Conservation (phyloP, 106 monocot species). For the Dendrobium officinale region DNA sequence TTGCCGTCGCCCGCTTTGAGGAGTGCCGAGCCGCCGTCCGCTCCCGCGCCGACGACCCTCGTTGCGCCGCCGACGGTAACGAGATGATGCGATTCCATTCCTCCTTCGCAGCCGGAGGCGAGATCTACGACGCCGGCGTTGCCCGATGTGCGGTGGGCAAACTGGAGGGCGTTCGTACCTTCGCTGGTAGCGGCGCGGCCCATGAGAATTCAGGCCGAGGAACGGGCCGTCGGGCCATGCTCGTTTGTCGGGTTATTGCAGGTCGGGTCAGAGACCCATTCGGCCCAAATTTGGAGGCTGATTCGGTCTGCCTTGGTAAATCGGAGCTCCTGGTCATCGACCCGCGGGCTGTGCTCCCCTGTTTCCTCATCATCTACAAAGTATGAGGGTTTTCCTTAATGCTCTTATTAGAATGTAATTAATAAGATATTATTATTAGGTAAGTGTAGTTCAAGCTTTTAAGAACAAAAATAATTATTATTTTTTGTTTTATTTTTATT, state of each 20-base stretch:
- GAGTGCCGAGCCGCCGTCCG: slow-evolving; percentile 54
- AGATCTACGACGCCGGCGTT: slow-evolving; percentile 23
- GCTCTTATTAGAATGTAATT: no score
- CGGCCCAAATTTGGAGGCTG: slow-evolving; percentile 8
- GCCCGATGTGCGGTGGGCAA: not conserved
- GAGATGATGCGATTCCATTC: slow-evolving; percentile 85
- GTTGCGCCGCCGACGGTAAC: slow-evolving; percentile 83
- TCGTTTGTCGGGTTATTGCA: slow-evolving; percentile 72
- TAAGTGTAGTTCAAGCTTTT: no score
- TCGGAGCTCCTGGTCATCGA: slow-evolving; percentile 63
- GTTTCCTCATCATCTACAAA: slow-evolving; percentile 70
- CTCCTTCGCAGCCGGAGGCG: not conserved
- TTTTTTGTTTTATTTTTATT: no score
- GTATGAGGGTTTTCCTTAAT: slow-evolving; percentile 9
- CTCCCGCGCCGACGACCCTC: slow-evolving; percentile 17
- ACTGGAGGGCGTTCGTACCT: slow-evolving; percentile 37
- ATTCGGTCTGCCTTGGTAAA: slow-evolving; percentile 30
- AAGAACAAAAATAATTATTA: no score
- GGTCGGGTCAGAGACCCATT: slow-evolving; percentile 38
- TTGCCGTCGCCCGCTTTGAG: slow-evolving; percentile 66
- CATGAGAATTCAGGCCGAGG: slow-evolving; percentile 42
- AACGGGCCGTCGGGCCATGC: slow-evolving; percentile 45
- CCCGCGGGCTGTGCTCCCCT: slow-evolving; percentile 54
- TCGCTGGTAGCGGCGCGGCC: slow-evolving; percentile 57
- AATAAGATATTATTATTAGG: no score